phyloP scores from a whole-genome alignment of 371 early-diverging fungal species.

The Dichotomocladium elegans region DNA sequence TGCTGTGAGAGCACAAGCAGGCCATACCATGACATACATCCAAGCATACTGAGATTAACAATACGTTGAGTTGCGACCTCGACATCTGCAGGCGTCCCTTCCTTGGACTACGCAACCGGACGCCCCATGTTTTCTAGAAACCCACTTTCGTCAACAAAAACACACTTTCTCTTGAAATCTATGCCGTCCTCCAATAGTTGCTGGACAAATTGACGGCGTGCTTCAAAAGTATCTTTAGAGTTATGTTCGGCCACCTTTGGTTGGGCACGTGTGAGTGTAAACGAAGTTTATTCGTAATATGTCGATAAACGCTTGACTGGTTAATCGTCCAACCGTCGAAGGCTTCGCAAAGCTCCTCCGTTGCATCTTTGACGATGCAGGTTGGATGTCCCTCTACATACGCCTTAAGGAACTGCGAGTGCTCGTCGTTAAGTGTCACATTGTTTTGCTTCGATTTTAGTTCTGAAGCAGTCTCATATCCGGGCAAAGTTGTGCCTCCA shows the following conservation, averaged over 20 bases:
- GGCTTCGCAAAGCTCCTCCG: slow-evolving; percentile 11
- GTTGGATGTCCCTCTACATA: slow-evolving; percentile 12
- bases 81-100: background rate
- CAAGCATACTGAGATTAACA: background rate
- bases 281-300: slow-evolving; percentile 19
- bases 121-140: slow-evolving; percentile 1
- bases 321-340: slow-evolving; percentile 9
- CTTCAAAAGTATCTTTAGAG: slow-evolving; percentile 13
- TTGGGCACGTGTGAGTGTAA: slow-evolving; percentile 18
- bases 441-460: slow-evolving; percentile 1
- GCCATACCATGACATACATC: background rate
- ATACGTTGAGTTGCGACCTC: background rate
- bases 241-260: too few relatives aligned
- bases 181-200: background rate
- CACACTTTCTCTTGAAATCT: background rate
- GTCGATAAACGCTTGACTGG: slow-evolving; percentile 14
- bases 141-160: slow-evolving; percentile 4
- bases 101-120: slow-evolving; percentile 5
- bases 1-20: background rate
- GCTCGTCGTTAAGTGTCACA: slow-evolving; percentile 5
- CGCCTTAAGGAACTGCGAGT: slow-evolving; percentile 6
- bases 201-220: slow-evolving; percentile 14
- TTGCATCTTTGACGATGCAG: slow-evolving; percentile 13
- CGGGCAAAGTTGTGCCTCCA: slow-evolving; percentile 2
- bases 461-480: background rate